Conservation (phyloP, 1,284 basidiomycete genomes). For the Papiliotrema flavescens region DNA sequence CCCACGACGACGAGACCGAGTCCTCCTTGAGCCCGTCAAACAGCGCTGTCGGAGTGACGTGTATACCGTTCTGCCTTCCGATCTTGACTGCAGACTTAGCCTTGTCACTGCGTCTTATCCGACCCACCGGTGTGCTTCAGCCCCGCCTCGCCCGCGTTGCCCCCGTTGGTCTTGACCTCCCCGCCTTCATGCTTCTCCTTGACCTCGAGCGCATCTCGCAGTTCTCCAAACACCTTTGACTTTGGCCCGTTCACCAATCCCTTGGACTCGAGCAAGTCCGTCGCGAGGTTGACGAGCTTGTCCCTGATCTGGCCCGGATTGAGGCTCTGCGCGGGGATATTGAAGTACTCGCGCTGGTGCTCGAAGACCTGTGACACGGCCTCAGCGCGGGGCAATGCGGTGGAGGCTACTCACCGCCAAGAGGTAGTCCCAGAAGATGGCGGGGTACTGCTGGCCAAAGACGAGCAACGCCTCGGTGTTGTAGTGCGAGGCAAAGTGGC, state of each 20-base stretch:
- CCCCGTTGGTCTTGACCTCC: slow-evolving; percentile 38
- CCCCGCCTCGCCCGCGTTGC: slow-evolving; percentile 52
- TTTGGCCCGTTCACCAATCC: slow-evolving; percentile 29
- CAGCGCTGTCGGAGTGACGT: slow-evolving; percentile 83
- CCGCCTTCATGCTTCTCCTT: slow-evolving; percentile 14
- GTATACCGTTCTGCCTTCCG: slow-evolving; percentile 84
- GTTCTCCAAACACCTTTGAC: slow-evolving; percentile 30
- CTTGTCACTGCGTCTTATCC: background rate
- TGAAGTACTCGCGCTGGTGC: slow-evolving; percentile 62
- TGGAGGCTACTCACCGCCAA: slow-evolving; percentile 54
- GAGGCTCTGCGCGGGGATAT: slow-evolving; percentile 66
- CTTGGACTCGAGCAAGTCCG: slow-evolving; percentile 39
- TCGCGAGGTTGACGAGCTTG: slow-evolving; percentile 58
- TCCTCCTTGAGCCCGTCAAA: slow-evolving; percentile 79
- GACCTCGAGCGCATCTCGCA: slow-evolving; percentile 34
- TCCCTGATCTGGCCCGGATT: slow-evolving; percentile 71
- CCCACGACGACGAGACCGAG: slow-evolving; percentile 79
- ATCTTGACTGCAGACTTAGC: slow-evolving; percentile 60
- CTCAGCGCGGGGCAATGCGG: slow-evolving; percentile 12
- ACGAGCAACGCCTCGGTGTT: slow-evolving; percentile 79
- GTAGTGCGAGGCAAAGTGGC: slow-evolving; percentile 71
- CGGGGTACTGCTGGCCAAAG: slow-evolving; percentile 65
- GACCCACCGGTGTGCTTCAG: slow-evolving; percentile 29
- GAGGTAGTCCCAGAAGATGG: slow-evolving; percentile 74
- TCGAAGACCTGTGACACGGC: slow-evolving; percentile 62